Conservation (phyloP, 306 rosid species). For the Albizia julibrissin region DNA sequence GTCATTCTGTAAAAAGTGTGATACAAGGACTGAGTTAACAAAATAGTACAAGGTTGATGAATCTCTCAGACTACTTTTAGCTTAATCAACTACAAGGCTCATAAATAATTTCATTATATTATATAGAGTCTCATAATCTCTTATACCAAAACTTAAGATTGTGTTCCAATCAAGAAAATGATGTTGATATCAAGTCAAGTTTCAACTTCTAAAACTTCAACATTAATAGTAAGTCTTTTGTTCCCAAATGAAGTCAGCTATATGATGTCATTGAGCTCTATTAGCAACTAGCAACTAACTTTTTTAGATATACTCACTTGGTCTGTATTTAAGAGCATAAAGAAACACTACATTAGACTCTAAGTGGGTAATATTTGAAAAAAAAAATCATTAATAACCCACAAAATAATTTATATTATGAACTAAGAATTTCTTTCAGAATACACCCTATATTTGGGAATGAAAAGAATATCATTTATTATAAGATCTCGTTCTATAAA, state of each 20-base stretch:
- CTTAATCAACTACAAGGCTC: neutral
- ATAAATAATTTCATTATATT: no score
- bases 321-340: no score
- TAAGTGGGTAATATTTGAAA: no score
- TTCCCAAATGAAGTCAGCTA: neutral
- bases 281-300: neutral
- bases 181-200: neutral
- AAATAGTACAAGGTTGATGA: constrained; percentile 4
- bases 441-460: no score
- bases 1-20: constrained; percentile 45
- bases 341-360: no score
- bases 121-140: no score
- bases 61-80: neutral
- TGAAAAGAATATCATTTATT: neutral
- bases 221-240: no score
- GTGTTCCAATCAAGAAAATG: neutral
- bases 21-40: constrained; percentile 16
- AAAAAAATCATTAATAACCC: no score
- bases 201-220: neutral
- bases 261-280: neutral
- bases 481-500: neutral
- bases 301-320: neutral
- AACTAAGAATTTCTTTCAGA: no score
- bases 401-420: no score
- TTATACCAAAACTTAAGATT: no score